Base-by-base conservation (phyloP, 768 basidiomycete genomes). In the Chiua virens region DNA sequence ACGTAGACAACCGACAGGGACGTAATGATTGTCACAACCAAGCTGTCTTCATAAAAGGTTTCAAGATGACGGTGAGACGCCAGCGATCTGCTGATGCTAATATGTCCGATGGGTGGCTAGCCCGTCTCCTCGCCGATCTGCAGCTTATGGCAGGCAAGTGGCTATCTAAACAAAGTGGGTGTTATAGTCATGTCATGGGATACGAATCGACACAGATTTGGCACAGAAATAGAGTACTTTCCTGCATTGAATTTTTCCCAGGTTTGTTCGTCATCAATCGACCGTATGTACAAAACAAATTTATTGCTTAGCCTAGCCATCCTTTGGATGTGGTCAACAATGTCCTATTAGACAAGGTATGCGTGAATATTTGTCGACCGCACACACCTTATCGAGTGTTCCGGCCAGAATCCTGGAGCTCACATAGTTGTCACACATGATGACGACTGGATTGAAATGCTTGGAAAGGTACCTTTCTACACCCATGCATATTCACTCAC, bases 31-130 rank as follows among this genome's bases (percentile, higher is more conserved):
- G 15, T 15, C 32, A 34, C 3, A 59, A 64, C 34, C 60, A 64
- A 40, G 50, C 48, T 1, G 18, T 64, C 8, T 58, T 52, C 37
- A 49, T 62, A 20, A 49, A 46, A 1, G 62, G 61, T 2, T 63
- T 60, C 42, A 62, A 50, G 23, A 52, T 58, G n/a, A 30, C 47
- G n/a, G 39, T 50, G 7, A 23, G 32, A 34, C 32, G 32, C 32
- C 11, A 34, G 14, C 32, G 11, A 14, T 34, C 32, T 34, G 28
- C 28, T 30, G 10, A 30, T 11, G 28, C 9, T 11, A 30, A 30
- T 30, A 14, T 14, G 14, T 6, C 32, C 32, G 32, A 34, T 15
- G 32, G 32, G 32, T 34, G 32, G 32, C 32, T 34, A 13, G 32
- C 32, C 32, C 32, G 32, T 15, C 32, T 34, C 14, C 32, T 34